Base-by-base conservation (phyloP, 2,329 filamentous ascomycete genomes). In the Trichoderma endophyticum region DNA sequence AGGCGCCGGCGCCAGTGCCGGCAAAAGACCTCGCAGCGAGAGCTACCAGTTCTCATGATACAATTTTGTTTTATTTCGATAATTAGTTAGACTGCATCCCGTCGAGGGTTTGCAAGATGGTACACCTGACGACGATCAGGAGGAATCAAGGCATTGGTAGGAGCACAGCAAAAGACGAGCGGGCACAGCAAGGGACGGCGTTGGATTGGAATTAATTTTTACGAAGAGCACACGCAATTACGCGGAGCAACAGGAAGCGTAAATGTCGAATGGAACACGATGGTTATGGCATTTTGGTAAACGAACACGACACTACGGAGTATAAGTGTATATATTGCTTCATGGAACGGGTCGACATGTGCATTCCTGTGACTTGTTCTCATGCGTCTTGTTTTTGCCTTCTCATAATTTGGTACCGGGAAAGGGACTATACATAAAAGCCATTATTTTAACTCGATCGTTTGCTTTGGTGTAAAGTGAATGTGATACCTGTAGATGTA, bases 11-110 rank as follows among this genome's bases (percentile, higher is more conserved):
- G 75, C 51, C 48, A 72, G 69, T 24, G 65, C 73, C 1, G 73
- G 73, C 39, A 76, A 76, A 21, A 75, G 79, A 63, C 73, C 73
- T 62, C 75, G 79, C 68, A 81, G 79, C 72, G 80, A 79, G 36
- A 82, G 80, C 68, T 77, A 81, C 14, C 78, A 79, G 63, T 76
- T 77, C 26, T 61, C 73, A 34, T 75, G 72, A 60, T 72, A 56
- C n/a, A 67, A 14, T 24, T 34, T 32, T 32, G 51, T 28, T 48
- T 30, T 56, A n/a, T 54, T 70, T 61, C 14, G 14, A 18, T 60
- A 71, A 28, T 51, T 61, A 60, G 39, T 26, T 69, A 69, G 66
- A 69, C 48, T 26, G 56, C 56, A 61, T 54, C 28, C 34, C 39
- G n/a, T 24, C 21, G 57, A 14, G 34, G 59, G 36, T 21, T 18